Evolutionary conservation across 805 yeast genomes (phyloP).

Genomic region (Danielozyma ontarioensis): DNA sequence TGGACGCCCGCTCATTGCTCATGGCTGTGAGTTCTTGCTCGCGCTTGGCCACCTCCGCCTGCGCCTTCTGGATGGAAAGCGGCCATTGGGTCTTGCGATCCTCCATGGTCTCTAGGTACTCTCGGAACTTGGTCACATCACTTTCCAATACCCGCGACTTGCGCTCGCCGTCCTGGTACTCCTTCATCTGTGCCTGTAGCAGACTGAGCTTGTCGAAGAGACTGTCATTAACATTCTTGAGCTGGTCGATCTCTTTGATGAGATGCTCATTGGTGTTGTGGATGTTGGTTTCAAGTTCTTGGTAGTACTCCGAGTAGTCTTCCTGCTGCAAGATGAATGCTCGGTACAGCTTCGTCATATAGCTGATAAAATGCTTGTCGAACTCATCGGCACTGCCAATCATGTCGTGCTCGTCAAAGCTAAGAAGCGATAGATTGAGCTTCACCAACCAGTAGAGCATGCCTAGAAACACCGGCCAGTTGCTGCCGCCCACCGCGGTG

Average conservation of each 20-base stretch:
- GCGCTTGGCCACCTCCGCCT: constrained; percentile 45
- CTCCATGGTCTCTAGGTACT: constrained; percentile 65
- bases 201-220: constrained; percentile 36
- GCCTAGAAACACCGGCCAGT: constrained; percentile 81
- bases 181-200: constrained; percentile 40
- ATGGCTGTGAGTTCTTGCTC: constrained; percentile 37
- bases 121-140: constrained; percentile 65
- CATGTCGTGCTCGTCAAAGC: constrained; percentile 25
- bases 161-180: constrained; percentile 47
- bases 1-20: constrained; percentile 35
- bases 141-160: constrained; percentile 60
- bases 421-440: constrained; percentile 34
- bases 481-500: constrained; percentile 85
- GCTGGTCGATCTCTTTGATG: constrained; percentile 37
- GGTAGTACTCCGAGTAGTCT: constrained; percentile 50
- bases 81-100: constrained; percentile 65
- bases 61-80: constrained; percentile 49
- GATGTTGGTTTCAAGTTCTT: constrained; percentile 54
- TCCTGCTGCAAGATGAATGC: constrained; percentile 62
- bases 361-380: constrained; percentile 51
- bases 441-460: constrained; percentile 79
- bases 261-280: constrained; percentile 46
- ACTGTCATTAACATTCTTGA: constrained; percentile 36
- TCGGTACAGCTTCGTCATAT: constrained; percentile 62
- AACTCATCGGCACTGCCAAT: constrained; percentile 40